phyloP scores from a whole-genome alignment of 1,284 basidiomycete genomes.

The Austroboletus rostrupii region DNA sequence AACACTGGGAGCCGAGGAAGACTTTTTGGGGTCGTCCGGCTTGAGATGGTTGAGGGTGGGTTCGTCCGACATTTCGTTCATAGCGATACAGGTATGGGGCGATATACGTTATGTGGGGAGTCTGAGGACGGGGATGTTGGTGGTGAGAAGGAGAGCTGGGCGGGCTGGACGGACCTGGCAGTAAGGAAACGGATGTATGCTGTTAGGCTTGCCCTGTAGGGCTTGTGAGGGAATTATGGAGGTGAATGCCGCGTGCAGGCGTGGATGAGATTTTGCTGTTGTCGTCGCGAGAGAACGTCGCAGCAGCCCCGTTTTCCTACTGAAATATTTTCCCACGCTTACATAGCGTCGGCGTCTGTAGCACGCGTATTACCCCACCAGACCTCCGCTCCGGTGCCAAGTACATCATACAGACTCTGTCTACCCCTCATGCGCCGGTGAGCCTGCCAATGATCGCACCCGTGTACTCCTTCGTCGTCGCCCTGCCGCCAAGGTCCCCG shows the following conservation, averaged over 20 bases:
- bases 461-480: conserved; percentile 86
- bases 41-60: conserved; percentile 53
- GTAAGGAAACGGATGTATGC: conserved; percentile 41
- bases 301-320: conserved; percentile 20
- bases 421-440: conserved; percentile 33
- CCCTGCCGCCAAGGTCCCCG: conserved; percentile 88
- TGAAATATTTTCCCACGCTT: conserved; percentile 25
- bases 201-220: conserved; percentile 80
- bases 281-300: conserved; percentile 38
- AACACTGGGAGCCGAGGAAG: conserved; percentile 36
- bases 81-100: conserved; percentile 49
- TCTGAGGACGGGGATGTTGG: conserved; percentile 13
- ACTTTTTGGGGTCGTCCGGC: conserved; percentile 65
- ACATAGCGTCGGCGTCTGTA: background rate
- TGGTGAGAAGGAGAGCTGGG: background rate
- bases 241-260: conserved; percentile 58
- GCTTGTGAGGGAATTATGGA: conserved; percentile 68
- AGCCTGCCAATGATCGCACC: conserved; percentile 81
- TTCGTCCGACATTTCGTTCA: conserved; percentile 85
- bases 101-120: conserved; percentile 48
- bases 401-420: background rate
- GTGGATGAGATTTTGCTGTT: conserved; percentile 42
- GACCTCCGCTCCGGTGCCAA: background rate
- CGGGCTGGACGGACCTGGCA: conserved; percentile 40
- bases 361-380: background rate